A percentile compares a stretch with the other conserved stretches of the same genome.
Evolutionary conservation across 1,284 basidiomycete species (phyloP).

Genomic region (Ceratorhiza oryzae-sativae): DNA sequence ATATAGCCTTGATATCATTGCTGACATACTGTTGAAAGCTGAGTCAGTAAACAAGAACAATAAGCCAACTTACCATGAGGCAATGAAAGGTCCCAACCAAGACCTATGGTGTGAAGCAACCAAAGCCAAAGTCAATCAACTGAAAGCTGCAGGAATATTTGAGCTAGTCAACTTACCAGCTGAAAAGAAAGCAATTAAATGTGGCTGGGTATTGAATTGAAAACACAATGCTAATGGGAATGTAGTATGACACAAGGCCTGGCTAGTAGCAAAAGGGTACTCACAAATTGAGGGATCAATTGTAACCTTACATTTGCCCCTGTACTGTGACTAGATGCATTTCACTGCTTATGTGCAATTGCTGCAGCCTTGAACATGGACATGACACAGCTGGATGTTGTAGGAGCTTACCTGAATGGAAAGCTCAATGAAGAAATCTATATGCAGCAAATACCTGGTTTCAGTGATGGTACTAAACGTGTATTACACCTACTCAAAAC

Average conservation of each 20-base stretch:
- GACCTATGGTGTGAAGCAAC: constrained; percentile 20
- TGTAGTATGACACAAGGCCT: not conserved
- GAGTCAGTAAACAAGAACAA: not conserved
- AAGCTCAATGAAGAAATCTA: constrained; percentile 49
- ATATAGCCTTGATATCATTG: not conserved
- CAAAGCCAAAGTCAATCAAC: not conserved
- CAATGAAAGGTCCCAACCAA: constrained; percentile 3
- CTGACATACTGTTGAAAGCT: not conserved
- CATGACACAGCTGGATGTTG: constrained; percentile 50
- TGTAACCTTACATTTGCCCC: too few relatives aligned
- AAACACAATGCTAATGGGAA: constrained; percentile 8
- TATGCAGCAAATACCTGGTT: constrained; percentile 43
- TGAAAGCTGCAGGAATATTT: constrained; percentile 2
- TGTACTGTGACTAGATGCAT: too few relatives aligned
- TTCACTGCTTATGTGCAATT: constrained; percentile 47
- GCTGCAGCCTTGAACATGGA: constrained; percentile 50
- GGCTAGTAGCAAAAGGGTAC: constrained; percentile 3
- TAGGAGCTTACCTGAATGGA: too few relatives aligned
- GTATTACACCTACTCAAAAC: not conserved
- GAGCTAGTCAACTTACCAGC: too few relatives aligned
- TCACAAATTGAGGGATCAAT: too few relatives aligned
- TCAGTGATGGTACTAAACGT: not conserved
- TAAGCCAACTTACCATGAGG: constrained; percentile 1
- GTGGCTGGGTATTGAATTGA: not conserved
- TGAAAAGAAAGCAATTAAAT: too few relatives aligned